Evolutionary conservation across 2,329 filamentous ascomycete genomes (phyloP), one percentile per base, ranked within the genome.

Genomic region (Colletotrichum destructivum): DNA sequence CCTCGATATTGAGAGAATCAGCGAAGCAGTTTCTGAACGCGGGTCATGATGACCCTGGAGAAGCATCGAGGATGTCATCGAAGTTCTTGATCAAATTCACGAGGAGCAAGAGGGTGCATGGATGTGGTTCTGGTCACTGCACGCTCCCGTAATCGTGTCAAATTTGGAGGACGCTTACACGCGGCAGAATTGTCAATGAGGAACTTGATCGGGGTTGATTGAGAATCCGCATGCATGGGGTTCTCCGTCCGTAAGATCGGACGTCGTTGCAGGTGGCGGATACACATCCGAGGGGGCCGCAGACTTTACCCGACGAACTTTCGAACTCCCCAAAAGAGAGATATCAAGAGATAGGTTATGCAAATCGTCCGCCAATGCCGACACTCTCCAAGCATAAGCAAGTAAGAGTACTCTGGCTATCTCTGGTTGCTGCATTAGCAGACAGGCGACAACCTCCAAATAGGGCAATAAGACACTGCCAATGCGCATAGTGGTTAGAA

Each of bases 191-290:
- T 9, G 4, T n/a, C 4, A 38, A 21, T 6, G n/a, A 13, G 40
- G 18, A 62, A n/a, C 46, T 23, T 62, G 18, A 7, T 23, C 12
- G n/a, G 18, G 18, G n/a, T 31, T 38, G 15, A 35, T 21, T 15
- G 13, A 12, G 18, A 42, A 49, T 8, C 35, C 44, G 40, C 51
- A 47, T 57, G 21, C 51, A 47, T 57, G 21, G 7, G 44, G 8
- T 8, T 15, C 16, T 44, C 42, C 40, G 61, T 63, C 49, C 18
- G 44, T 23, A 23, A 46, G 18, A 69, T 69, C 54, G 47, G 62
- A 60, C 55, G 47, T 31, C 2, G 15, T 7, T 5, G 15, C 7
- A n/a, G 52, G 66, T 31, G 38, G 21, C 46, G 40, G 21, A 8
- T 18, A 35, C 35, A 26, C 40, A 66, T 47, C 62, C 62, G 54